phyloP scores from a whole-genome alignment of 2,329 filamentous ascomycete species.

The Colletotrichum endophyticum region DNA sequence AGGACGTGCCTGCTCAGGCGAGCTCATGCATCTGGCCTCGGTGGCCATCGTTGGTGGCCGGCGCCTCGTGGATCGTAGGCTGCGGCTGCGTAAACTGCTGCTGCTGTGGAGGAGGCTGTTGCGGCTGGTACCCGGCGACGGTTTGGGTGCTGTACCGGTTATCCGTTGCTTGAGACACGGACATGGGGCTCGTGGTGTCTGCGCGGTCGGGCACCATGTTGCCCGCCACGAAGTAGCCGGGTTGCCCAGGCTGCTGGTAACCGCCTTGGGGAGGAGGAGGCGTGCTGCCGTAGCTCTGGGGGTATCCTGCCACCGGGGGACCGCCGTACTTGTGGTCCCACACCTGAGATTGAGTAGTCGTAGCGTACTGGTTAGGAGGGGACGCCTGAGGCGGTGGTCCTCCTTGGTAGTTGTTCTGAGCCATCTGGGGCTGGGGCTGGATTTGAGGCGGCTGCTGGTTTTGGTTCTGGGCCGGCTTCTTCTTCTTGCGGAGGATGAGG shows the following conservation, averaged over 20 bases:
- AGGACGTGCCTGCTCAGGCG: conserved; percentile 24
- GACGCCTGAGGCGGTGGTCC: not conserved
- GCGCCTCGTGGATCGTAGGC: conserved; percentile 41
- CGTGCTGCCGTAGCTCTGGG: conserved; percentile 19
- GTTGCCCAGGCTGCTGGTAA: conserved; percentile 10
- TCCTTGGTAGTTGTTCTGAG: not conserved
- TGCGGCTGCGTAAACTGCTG: conserved; percentile 25
- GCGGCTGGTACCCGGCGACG: conserved; percentile 14
- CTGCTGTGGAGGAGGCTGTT: conserved; percentile 20
- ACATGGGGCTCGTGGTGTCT: conserved; percentile 16
- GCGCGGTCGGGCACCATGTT: conserved; percentile 16
- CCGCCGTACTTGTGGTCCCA: conserved; percentile 31
- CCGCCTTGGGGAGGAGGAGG: conserved; percentile 19
- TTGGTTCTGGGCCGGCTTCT: conserved; percentile 20
- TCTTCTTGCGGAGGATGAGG: conserved; percentile 36
- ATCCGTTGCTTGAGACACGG: conserved; percentile 8
- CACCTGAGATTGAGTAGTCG: conserved; percentile 18
- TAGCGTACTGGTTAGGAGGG: not conserved
- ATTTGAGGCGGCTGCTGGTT: not conserved
- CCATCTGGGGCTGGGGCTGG: conserved; percentile 9
- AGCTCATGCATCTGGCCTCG: conserved; percentile 47
- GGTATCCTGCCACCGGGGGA: conserved; percentile 4
- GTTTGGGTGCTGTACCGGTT: conserved; percentile 16
- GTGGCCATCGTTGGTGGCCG: conserved; percentile 38
- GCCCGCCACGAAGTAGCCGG: conserved; percentile 21